Base-by-base conservation (phyloP, 2,329 filamentous ascomycete species). In the Calonectria pauciramosa region DNA sequence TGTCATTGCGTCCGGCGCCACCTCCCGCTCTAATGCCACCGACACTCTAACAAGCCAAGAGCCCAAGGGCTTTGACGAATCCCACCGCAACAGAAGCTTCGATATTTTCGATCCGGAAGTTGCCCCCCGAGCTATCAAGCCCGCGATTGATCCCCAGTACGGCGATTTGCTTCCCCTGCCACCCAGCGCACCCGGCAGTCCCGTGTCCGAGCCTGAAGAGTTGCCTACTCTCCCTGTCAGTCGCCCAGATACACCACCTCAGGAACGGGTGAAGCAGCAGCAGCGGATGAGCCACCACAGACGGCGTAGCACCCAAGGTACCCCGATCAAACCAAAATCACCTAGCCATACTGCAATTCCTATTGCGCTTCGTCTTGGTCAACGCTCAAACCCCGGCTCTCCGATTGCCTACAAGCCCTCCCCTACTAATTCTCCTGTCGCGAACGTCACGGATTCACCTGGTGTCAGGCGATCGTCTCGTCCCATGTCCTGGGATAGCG, bases 121-220 rank as follows among this genome's bases (percentile, higher is more conserved):
- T 79, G 86, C 87, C 66, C 86, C 89, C 71, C 87, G 91, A 76
- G 86, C 87, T 76, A 90, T 93, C 84, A 92, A 91, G 82, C 91
- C 91, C 77, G 91, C 91, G 77, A 93, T 93, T 79, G 92, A 94
- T 81, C 92, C 92, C 49, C 89, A 91, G 77, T 92, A 92, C 84
- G 90, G 91, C 75, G 92, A 94, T 81, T 85, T 93, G 64, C 88
- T 94, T 71, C 91, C 91, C 47, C 85, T 94, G 49, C 92, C 92
- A 68, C 92, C 92, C 38, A 93, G 91, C 81, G 87, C 88, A 75
- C 88, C 91, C 73, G 86, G 86, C 51, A 90, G 90, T 67, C 90
- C 90, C 32, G 81, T 84, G 41, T 77, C 82, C 51, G 74, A 77
- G 6, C 77, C 79, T 1, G 83, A 85, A 3, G 83, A 87, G 44